Conservation (phyloP, 2,329 filamentous ascomycete species). For the Colletotrichum horii region DNA sequence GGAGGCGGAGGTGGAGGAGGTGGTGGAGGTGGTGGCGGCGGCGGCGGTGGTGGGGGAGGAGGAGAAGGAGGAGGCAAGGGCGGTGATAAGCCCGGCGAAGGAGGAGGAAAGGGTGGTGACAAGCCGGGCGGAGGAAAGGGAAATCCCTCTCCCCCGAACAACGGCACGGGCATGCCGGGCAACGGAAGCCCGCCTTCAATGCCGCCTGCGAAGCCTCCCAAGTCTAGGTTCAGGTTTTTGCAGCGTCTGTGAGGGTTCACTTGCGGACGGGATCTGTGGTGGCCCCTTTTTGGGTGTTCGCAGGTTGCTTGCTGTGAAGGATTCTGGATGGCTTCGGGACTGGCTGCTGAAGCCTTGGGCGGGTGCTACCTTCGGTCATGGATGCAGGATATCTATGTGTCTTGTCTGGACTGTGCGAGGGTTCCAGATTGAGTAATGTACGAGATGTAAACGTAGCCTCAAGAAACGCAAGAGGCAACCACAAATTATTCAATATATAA, state of each 20-base stretch:
- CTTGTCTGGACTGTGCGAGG: not conserved
- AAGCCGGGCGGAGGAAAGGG: not conserved
- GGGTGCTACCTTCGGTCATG: not conserved
- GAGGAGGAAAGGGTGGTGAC: not conserved
- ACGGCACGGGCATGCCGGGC: not conserved
- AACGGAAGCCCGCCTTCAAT: not conserved
- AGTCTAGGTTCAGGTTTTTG: not conserved
- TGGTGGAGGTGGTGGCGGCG: not conserved
- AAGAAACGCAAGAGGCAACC: not conserved
- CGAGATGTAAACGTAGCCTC: not conserved
- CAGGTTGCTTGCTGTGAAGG: not conserved
- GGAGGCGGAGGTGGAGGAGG: not conserved
- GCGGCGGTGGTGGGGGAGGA: not conserved
- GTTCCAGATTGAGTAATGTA: not conserved
- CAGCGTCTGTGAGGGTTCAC: not conserved
- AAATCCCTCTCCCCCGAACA: not conserved
- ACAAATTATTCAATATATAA: not conserved
- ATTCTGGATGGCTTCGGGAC: not conserved
- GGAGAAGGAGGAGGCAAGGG: not conserved
- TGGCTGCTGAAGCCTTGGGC: not conserved
- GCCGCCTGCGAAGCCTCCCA: not conserved
- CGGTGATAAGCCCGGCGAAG: not conserved
- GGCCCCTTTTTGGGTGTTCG: not conserved
- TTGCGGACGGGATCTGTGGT: not conserved
- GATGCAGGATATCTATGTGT: not conserved